A percentile compares a stretch with the other conserved stretches of the same genome.
These are phyloP conservation scores for Paraconiothyrium brasiliense DNA, from an alignment of 2,329 filamentous ascomycete genomes.

Conservation along the genomic window DNA sequence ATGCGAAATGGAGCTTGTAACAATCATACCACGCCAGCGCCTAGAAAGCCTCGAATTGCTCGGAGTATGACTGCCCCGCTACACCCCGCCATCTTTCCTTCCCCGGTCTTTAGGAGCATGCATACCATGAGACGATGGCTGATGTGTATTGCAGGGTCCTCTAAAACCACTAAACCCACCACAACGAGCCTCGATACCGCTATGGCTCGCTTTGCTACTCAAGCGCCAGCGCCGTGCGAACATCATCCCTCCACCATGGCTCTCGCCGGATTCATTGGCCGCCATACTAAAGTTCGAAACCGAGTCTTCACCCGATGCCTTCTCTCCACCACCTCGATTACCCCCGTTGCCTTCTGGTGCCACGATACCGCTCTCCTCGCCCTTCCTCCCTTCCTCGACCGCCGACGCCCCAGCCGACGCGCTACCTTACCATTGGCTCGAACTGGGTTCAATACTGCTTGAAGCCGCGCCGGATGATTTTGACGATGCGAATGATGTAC, in stretches of 20 bases:
- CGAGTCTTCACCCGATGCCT: slow-evolving; percentile 64
- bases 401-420: slow-evolving; percentile 72
- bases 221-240: slow-evolving; percentile 95
- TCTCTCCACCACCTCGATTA: slow-evolving; percentile 81
- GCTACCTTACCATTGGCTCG: slow-evolving; percentile 95
- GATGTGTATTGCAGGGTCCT: slow-evolving; percentile 68
- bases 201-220: slow-evolving; percentile 94
- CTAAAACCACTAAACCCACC: slow-evolving; percentile 82
- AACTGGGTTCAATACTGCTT: slow-evolving; percentile 86
- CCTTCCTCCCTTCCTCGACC: slow-evolving; percentile 81
- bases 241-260: slow-evolving; percentile 90
- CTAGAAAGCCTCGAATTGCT: slow-evolving; percentile 87
- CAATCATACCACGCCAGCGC: slow-evolving; percentile 87
- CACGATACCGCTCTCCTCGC: slow-evolving; percentile 60
- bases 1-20: slow-evolving; percentile 97
- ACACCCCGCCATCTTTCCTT: slow-evolving; percentile 30
- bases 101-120: slow-evolving; percentile 5
- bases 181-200: slow-evolving; percentile 78
- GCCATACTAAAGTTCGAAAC: slow-evolving; percentile 85
- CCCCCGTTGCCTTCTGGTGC: slow-evolving; percentile 63
- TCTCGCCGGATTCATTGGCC: slow-evolving; percentile 77
- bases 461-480: slow-evolving; percentile 88
- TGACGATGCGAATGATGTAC: slow-evolving; percentile 74
- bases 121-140: slow-evolving; percentile 15
- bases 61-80: slow-evolving; percentile 70